Base-by-base conservation (phyloP, 1,139 yeast genomes). In the Maudiozyma humilis region DNA sequence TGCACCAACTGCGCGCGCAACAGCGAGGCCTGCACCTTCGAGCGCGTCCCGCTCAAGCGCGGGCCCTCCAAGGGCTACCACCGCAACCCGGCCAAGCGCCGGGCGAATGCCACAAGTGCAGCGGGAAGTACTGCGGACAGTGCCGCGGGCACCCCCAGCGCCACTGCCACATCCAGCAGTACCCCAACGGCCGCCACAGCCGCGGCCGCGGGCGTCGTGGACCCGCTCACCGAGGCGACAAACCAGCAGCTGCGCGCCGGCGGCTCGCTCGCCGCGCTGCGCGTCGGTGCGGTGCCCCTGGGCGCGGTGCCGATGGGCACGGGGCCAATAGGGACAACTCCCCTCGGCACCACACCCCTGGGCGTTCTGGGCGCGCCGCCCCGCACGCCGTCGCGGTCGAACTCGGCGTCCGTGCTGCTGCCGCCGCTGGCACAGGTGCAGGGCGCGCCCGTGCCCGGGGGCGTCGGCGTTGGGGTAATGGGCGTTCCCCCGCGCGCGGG, bases 241-340 rank as follows among this genome's bases (percentile, higher is more conserved):
- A 33, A 33, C 19, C n/a, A 13, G 17, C 36, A 33, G 17, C 7
- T 15, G 30, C n/a, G 29, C 44, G 15, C 23, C 18, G 23, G 27
- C 13, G 13, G 17, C 7, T 12, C 17, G 33, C 33, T 31, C 36
- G 8, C 13, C 20, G 18, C 19, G 36, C 20, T n/a, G 18, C 36
- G 19, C 20, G 17, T 6, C 27, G 27, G 8, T 6, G 10, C 10
- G 27, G 8, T 23, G 8, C 8, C 10, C 8, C 27, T 10, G 27
- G 8, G 8, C 27, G 10, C 10, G 8, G 10, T 23, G 10, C 27
- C 6, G 27, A 23, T 10, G 27, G 27, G n/a, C n/a, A n/a, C n/a
- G n/a, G n/a, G n/a, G n/a, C n/a, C n/a, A n/a, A n/a, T n/a, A 82
- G 56, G 65, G 93, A 52, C 91, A 91, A 0, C 93, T 91, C 0